phyloP scores from a whole-genome alignment of 306 rosid genomes.

The Prunus salicina region DNA sequence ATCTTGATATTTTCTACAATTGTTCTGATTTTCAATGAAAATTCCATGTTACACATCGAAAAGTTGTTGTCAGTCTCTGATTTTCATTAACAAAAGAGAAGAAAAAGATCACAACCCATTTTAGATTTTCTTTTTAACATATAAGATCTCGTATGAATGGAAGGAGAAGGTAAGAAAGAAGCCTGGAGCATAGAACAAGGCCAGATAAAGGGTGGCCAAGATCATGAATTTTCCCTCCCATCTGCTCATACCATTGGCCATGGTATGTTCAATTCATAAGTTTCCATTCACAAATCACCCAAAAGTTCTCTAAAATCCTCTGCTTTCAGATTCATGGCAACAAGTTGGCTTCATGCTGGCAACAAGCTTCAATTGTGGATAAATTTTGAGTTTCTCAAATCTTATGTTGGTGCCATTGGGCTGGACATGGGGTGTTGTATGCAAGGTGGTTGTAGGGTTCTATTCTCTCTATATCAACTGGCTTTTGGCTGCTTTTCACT shows the following conservation, averaged over 20 bases:
- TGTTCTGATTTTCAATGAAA: no score
- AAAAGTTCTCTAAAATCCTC: background rate
- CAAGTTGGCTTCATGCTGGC: slow-evolving; percentile 59
- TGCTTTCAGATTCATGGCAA: slow-evolving; percentile 53
- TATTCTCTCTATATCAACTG: slow-evolving; percentile 58
- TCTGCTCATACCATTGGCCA: slow-evolving; percentile 52
- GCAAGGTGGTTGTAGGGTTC: slow-evolving; percentile 41
- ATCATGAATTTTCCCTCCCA: slow-evolving; percentile 22
- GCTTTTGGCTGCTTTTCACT: slow-evolving; percentile 59
- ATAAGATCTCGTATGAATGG: slow-evolving; percentile 24
- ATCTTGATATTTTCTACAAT: no score
- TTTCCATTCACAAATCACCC: background rate
- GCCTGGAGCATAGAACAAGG: slow-evolving; percentile 33
- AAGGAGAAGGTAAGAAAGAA: slow-evolving; percentile 11
- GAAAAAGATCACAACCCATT: background rate
- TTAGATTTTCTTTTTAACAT: background rate
- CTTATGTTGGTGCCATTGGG: slow-evolving; percentile 52
- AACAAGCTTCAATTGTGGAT: slow-evolving; percentile 51
- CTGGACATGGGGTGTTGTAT: slow-evolving; percentile 54
- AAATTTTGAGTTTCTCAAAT: slow-evolving; percentile 48
- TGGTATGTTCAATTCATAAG: slow-evolving; percentile 30
- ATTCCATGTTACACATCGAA: no score
- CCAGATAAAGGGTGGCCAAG: slow-evolving; percentile 9
- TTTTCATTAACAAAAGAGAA: no score
- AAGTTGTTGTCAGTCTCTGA: no score